A percentile compares a stretch with the other conserved stretches of the same genome.
These are phyloP conservation scores for Populus trichocarpa DNA, from an alignment of 441 rosid species.

Conservation along the genomic window DNA sequence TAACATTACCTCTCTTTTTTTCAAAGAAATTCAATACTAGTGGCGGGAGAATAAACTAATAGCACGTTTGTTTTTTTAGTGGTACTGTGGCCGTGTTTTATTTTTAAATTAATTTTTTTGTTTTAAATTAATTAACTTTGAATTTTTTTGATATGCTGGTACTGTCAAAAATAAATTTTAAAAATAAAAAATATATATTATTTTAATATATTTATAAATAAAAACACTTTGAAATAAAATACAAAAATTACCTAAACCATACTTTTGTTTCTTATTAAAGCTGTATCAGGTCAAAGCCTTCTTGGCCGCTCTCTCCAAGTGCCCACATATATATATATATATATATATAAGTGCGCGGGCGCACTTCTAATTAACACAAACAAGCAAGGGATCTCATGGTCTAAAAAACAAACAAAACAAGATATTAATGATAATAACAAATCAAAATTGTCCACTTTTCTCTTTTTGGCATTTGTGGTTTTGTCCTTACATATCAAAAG, in stretches of 20 bases:
- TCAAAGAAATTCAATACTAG: too few relatives aligned
- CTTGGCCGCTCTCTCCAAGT: not conserved
- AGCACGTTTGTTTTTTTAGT: too few relatives aligned
- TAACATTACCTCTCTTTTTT: too few relatives aligned
- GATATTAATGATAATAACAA: not conserved
- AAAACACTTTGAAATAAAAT: too few relatives aligned
- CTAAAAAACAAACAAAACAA: not conserved
- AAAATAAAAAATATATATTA: not conserved
- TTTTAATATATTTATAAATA: not conserved
- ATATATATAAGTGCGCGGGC: too few relatives aligned
- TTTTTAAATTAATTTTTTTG: too few relatives aligned
- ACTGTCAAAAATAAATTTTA: too few relatives aligned
- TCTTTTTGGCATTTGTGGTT: not conserved
- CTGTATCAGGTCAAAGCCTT: slow-evolving; percentile 20
- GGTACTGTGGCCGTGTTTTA: accelerated
- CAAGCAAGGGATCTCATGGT: not conserved
- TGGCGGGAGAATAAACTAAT: too few relatives aligned
- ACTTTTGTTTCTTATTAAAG: slow-evolving; percentile 5
- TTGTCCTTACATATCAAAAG: not conserved
- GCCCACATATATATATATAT: not conserved
- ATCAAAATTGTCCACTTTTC: not conserved
- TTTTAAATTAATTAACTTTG: too few relatives aligned
- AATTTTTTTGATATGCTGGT: too few relatives aligned
- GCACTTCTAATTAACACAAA: not conserved
- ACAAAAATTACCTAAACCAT: not conserved